These are phyloP conservation scores for Fusarium graminum DNA, from an alignment of 2,329 filamentous ascomycete genomes.

Conservation along the genomic window DNA sequence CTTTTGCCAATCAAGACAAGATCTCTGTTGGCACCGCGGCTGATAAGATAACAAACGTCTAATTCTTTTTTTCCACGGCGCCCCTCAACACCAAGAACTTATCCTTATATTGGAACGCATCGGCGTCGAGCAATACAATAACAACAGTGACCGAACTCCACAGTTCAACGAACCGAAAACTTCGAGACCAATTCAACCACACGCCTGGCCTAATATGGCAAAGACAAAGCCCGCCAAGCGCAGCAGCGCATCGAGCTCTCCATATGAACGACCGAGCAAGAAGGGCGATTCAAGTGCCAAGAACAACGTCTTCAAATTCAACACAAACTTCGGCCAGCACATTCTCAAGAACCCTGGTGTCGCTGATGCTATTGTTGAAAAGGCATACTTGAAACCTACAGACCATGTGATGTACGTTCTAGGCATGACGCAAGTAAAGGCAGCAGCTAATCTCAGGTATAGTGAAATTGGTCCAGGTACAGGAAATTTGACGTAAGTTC, in stretches of 20 bases:
- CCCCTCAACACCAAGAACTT: conserved; percentile 37
- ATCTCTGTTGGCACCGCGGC: conserved; percentile 1
- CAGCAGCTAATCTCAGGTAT: too few species aligned
- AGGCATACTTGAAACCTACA: conserved; percentile 90
- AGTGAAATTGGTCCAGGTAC: conserved; percentile 89
- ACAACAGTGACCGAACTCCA: conserved; percentile 12
- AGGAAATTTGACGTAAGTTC: conserved; percentile 77
- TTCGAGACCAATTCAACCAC: conserved; percentile 12
- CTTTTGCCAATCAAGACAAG: background rate
- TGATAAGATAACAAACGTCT: conserved; percentile 32
- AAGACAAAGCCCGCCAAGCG: conserved; percentile 67
- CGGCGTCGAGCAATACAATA: background rate
- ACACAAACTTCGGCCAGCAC: conserved; percentile 87
- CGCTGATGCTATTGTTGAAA: conserved; percentile 76
- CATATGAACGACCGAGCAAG: conserved; percentile 58
- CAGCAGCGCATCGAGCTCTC: conserved; percentile 59
- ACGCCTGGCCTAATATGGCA: conserved; percentile 58
- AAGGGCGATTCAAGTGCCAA: conserved; percentile 50
- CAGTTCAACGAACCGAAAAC: conserved; percentile 7
- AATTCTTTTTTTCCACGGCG: conserved; percentile 11
- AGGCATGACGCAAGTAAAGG: too few species aligned
- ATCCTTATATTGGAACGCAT: background rate
- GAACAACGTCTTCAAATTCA: conserved; percentile 98
- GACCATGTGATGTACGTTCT: conserved; percentile 76
- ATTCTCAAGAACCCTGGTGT: conserved; percentile 94